Conservation (phyloP, 2,329 filamentous ascomycete species). For the Emydomyces testavorans region DNA sequence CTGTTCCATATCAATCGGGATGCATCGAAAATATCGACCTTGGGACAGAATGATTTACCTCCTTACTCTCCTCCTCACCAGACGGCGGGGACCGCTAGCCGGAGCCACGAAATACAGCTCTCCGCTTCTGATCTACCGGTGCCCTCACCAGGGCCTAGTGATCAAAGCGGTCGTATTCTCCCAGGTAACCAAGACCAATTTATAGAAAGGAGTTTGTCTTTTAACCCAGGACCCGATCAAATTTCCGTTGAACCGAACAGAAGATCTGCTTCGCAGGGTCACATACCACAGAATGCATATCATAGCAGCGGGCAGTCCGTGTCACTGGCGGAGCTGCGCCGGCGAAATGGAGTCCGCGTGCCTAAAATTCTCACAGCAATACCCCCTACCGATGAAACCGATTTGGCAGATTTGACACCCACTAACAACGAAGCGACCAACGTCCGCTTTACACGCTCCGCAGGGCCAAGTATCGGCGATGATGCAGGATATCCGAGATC, state of each 20-base stretch:
- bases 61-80: constrained; percentile 13
- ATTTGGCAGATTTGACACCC: background rate
- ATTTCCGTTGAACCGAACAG: constrained; percentile 14
- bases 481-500: background rate
- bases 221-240: constrained; percentile 16
- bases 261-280: constrained; percentile 17
- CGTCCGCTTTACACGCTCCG: constrained; percentile 8
- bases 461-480: constrained; percentile 14
- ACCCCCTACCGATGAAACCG: background rate
- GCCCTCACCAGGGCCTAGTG: background rate
- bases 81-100: too few relatives aligned
- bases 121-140: background rate
- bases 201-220: constrained; percentile 13
- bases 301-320: background rate
- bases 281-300: constrained; percentile 10
- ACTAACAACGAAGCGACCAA: background rate
- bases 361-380: constrained; percentile 18
- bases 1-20: constrained; percentile 26
- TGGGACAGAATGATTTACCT: constrained; percentile 16
- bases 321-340: constrained; percentile 14
- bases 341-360: constrained; percentile 18
- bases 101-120: background rate
- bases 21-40: constrained; percentile 22
- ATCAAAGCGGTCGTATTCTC: background rate
- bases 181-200: background rate